These are phyloP conservation scores for Mucor velutinosus DNA, from an alignment of 371 early-diverging fungal genomes.

Conservation along the genomic window DNA sequence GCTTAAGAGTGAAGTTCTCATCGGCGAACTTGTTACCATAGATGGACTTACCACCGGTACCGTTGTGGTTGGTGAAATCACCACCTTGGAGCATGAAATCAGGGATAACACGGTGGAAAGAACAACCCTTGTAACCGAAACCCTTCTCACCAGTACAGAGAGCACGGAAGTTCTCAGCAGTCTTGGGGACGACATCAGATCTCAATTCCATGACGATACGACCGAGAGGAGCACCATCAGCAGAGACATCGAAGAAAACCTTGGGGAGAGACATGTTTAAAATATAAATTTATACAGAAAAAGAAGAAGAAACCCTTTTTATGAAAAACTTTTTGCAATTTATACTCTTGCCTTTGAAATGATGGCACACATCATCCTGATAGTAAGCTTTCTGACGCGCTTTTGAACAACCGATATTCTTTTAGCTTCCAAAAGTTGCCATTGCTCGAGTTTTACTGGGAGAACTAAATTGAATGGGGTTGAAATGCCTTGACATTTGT, in stretches of 20 bases:
- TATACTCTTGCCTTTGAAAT: not conserved
- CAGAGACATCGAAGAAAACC: slow-evolving; percentile 65
- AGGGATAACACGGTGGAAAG: slow-evolving; percentile 93
- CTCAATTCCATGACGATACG: slow-evolving; percentile 70
- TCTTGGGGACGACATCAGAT: slow-evolving; percentile 92
- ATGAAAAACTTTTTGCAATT: not conserved
- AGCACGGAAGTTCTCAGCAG: slow-evolving; percentile 97
- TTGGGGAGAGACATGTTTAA: slow-evolving; percentile 15
- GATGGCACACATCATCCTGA: not conserved
- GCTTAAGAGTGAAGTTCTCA: slow-evolving; percentile 97
- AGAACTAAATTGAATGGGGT: not conserved
- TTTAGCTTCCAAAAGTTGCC: slow-evolving; percentile 9
- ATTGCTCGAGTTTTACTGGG: not conserved
- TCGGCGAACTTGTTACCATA: slow-evolving; percentile 95
- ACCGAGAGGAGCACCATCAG: slow-evolving; percentile 57
- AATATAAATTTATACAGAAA: not conserved
- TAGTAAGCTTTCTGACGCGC: not conserved
- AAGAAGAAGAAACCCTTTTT: not conserved
- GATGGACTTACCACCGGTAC: slow-evolving; percentile 97
- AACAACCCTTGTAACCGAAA: slow-evolving; percentile 84
- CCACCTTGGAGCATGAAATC: slow-evolving; percentile 99
- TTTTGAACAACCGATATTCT: not conserved
- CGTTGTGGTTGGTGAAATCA: slow-evolving; percentile 94
- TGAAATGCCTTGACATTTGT: not conserved
- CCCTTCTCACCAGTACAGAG: slow-evolving; percentile 80